Base-by-base conservation (phyloP, 345 rosid species). In the Populus euphratica region DNA sequence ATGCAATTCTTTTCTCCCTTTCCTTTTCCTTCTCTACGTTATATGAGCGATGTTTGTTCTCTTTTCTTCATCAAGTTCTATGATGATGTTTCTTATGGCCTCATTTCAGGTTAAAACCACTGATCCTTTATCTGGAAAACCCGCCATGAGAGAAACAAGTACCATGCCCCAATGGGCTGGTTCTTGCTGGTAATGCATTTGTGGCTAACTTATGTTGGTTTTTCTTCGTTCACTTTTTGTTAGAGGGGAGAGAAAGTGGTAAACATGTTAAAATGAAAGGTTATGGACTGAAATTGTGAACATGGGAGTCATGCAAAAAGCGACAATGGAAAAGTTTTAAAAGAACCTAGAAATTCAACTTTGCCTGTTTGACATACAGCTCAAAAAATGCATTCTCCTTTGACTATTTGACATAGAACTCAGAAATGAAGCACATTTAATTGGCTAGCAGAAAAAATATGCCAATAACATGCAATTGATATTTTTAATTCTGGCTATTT, bases 101-200 rank as follows among this genome's bases (percentile, higher is more conserved):
- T 52, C 63, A 68, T 83, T 85, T 78, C 82, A 93, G 98, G 93
- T 95, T 74, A 85, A 77, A 61, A 90, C 90, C 20, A 73, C 74
- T 21, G 94, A 92, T 82, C 91, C 85, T 52, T 75, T 80, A 70
- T 89, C 97, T 69, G 92, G 91, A 81, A 93, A 90, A 84, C 85
- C 94, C 79, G 96, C 91, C 50, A 87, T 68, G 70, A 85, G 99
- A 88, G 99, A 93, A 91, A 95, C 99, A 72, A 95, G 90, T 87
- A 95, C 99, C 80, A 93, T 95, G 99, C 98, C 99, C 16, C 99
- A 95, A 69, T 95, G 99, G 98, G 98, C 99, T 70, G 98, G 99
- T 74, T 95, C 99, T 86, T 95, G 97, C 92, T 95, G 99, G 99
- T 93, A 87, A 70, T 39, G 23, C 17, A 44, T 76, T 72, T 56